Evolutionary conservation across 805 yeast genomes (phyloP), one percentile per base, ranked within the genome.

Genomic region (Cyberlindnera veronae): DNA sequence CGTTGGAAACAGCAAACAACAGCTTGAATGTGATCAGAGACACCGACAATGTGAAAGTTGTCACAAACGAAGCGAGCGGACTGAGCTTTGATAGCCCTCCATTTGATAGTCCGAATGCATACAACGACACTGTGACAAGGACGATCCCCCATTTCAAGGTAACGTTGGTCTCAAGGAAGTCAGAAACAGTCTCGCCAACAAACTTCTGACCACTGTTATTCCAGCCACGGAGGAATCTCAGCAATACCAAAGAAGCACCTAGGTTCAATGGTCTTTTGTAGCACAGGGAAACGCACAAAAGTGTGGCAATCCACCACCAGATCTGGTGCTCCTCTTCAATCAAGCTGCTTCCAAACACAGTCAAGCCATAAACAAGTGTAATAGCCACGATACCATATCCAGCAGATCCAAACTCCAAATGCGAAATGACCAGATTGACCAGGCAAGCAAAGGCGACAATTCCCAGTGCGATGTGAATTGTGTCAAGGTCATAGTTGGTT

Each of bases 271-370:
- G 50, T 30, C 19, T 26, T 14, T 31, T 24, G 16, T 45, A 41
- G 3, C 51, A 38, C 26, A 54, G 28, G 9, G 46, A 32, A 0
- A 53, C 37, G 5, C 53, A 16, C 29, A 61, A 53, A 13, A 50
- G 32, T 1, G 54, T 49, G 5, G 49, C 58, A 17, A 74, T 64
- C 80, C 87, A 84, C 86, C 95, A 93, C 99, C 99, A 93, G 14
- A 90, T 61, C 57, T 90, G 96, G 57, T 93, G 95, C 57, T 93
- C 99, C 60, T 93, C 99, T 55, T 93, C 99, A 14, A 93, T 84
- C 42, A 90, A 69, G 20, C 96, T 90, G 45, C 95, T 87, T 10
- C 90, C 96, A 64, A 90, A 87, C 48, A 82, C 71, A 0, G 86
- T 71, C 0, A 68, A 27, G 3, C 81, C 74, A 39, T 80, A 71